Evolutionary conservation across 352 stramenopile genomes (phyloP).

Genomic region (Globisporangium recalcitrans): DNA sequence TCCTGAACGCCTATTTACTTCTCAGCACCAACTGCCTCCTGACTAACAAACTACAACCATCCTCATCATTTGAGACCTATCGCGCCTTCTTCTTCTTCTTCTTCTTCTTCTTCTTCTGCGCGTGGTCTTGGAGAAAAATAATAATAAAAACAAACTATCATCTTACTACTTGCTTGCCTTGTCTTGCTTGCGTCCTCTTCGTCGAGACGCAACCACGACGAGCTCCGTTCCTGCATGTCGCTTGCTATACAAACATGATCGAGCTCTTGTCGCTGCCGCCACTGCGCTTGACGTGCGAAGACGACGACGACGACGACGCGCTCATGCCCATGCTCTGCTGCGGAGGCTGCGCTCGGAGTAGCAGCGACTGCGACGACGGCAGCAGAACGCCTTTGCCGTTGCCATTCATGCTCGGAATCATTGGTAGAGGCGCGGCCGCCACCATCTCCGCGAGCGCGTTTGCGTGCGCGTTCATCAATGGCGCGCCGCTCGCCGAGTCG

Average conservation of each 20-base stretch:
- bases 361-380: constrained; percentile 19
- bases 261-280: constrained; percentile 13
- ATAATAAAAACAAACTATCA: constrained; percentile 7
- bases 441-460: neutral
- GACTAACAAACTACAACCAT: neutral
- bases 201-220: neutral
- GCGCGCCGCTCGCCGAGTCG: neutral
- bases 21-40: no score
- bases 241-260: constrained; percentile 13
- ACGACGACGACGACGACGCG: neutral
- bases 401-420: constrained; percentile 3
- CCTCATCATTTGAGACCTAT: neutral
- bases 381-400: neutral
- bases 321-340: constrained; percentile 9
- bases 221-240: neutral
- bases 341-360: constrained; percentile 7
- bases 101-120: neutral
- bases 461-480: neutral
- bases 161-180: neutral
- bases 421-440: neutral
- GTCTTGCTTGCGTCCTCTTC: neutral
- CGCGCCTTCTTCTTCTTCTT: neutral
- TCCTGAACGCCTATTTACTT: no score
- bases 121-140: neutral
- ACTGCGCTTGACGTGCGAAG: neutral